These are phyloP conservation scores for Pyricularia sp. DNA, from an alignment of 2,329 filamentous ascomycete species.

Conservation along the genomic window DNA sequence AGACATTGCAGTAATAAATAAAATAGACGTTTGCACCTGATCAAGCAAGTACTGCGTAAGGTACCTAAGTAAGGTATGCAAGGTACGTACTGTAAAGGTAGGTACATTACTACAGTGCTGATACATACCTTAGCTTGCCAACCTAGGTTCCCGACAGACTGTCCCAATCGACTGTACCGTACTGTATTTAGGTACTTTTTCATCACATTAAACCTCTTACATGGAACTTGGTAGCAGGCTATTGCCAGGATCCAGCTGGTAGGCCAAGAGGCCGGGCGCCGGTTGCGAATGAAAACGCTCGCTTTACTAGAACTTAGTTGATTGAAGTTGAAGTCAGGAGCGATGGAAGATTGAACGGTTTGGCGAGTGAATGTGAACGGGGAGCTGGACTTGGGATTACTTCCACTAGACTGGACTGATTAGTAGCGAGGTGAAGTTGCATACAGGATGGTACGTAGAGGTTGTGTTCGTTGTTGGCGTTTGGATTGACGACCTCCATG, in stretches of 20 bases:
- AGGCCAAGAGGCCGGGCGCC: neutral
- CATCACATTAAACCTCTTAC: neutral
- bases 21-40: neutral
- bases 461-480: neutral
- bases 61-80: too few relatives aligned
- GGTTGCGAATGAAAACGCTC: neutral
- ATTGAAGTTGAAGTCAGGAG: neutral
- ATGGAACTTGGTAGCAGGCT: neutral
- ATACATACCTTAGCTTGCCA: too few relatives aligned
- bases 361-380: neutral
- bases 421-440: neutral
- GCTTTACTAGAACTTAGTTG: neutral
- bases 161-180: too few relatives aligned
- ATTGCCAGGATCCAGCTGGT: neutral
- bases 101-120: too few relatives aligned
- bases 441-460: neutral
- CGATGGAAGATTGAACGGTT: neutral
- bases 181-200: neutral
- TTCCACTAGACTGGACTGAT: neutral
- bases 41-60: neutral
- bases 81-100: too few relatives aligned
- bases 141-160: too few relatives aligned
- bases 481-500: neutral
- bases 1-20: neutral
- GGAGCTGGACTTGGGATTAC: neutral